Evolutionary conservation across 176 grass and related monocot species (phyloP), one percentile per base, ranked within the genome.

Genomic region (Zea luxurians): DNA sequence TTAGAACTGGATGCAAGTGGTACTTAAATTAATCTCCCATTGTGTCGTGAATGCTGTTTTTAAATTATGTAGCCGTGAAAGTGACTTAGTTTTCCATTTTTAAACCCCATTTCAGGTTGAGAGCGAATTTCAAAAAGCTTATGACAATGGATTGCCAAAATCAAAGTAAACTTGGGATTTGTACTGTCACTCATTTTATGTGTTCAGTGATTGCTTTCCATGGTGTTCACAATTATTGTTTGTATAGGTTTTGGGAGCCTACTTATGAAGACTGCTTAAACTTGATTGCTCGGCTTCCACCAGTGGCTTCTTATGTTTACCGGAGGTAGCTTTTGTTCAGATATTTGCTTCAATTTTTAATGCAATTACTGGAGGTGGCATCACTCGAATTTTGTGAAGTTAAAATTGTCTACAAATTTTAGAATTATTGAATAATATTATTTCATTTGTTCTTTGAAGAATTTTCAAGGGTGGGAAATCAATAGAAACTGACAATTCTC

Each of bases 261-360:
- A 99, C 96, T 52, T 99, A 99, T 83, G 96, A 99, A 81, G 96
- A 99, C 81, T 83, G 78, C 67, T 89, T 99, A 89, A 99, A 99
- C 75, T 82, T 99, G 81, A 94, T 99, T 79, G 88, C 96, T 50
- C 88, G 92, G 7, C 85, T 99, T 83, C 88, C 96, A 6, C 75
- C 75, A 46, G 96, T 99, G 35, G 96, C 92, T 72, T 83, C 96
- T 41, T 99, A 95, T 90, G 89, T 99, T 76, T 99, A 99, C 81
- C 78, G 75, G 49, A 95, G 96, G 96, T 94, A 91, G 38, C 10
- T 76, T 84, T 78, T 85, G 38, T 74, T 88, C 57, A 37, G 20
- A 64, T 15, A 70, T 27, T 27, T 63, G 12, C 20, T 61, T 13
- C 8, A 13, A 68, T 2, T 84, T 77, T 53, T 17, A 70, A 50